Evolutionary conservation across 2,329 filamentous ascomycete species (phyloP).

Genomic region (Botrytis paeoniae): DNA sequence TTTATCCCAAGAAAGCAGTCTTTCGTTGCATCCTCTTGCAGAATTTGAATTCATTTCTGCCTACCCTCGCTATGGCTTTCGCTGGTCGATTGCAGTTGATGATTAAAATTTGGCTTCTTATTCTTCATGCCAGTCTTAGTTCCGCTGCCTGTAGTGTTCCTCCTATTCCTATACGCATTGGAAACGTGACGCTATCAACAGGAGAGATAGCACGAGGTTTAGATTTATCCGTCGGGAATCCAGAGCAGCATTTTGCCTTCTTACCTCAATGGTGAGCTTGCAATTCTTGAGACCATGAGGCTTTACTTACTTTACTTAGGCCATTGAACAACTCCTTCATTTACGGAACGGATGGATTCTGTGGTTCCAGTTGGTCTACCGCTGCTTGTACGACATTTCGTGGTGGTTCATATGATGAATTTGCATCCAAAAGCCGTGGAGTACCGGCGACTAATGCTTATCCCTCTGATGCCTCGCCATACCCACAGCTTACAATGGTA

Average conservation of each 20-base stretch:
- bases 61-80: neutral
- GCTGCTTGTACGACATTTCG: slow-evolving; percentile 9
- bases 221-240: neutral
- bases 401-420: neutral
- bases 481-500: neutral
- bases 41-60: too few species aligned
- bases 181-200: slow-evolving; percentile 6
- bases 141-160: neutral
- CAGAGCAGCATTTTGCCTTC: slow-evolving; percentile 5
- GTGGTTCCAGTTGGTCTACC: neutral
- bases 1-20: neutral
- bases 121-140: neutral
- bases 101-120: neutral
- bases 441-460: neutral
- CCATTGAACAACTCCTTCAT: slow-evolving; percentile 13
- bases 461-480: neutral
- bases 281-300: too few species aligned
- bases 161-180: slow-evolving; percentile 13
- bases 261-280: neutral
- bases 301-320: too few species aligned
- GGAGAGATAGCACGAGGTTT: neutral
- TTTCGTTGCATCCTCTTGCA: neutral
- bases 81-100: neutral
- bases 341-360: slow-evolving; percentile 6
- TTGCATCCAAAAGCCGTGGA: slow-evolving; percentile 1